Evolutionary conservation across 805 yeast genomes (phyloP).

Genomic region (Candida piceae): DNA sequence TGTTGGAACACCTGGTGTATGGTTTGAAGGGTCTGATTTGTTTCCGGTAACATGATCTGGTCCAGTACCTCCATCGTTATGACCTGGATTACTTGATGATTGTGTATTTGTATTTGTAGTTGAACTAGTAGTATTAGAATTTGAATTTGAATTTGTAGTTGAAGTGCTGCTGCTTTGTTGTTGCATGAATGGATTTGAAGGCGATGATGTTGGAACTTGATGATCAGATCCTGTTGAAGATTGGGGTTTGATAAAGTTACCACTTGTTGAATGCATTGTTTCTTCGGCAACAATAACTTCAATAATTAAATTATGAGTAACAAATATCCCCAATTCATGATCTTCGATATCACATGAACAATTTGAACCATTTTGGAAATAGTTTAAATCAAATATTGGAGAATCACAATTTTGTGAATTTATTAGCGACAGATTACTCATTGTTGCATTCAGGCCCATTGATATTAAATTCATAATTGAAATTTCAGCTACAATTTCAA

Average conservation of each 20-base stretch:
- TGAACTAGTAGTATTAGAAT: not conserved
- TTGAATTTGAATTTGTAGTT: no score
- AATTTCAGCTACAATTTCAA: conserved; percentile 74
- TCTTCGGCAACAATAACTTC: conserved; percentile 97
- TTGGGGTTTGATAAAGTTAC: conserved; percentile 11
- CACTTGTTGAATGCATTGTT: conserved; percentile 36
- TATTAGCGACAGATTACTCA: conserved; percentile 24
- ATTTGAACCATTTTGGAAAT: conserved; percentile 35
- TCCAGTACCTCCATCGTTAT: conserved; percentile 26
- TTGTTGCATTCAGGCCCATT: conserved; percentile 33
- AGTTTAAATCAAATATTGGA: conserved; percentile 24
- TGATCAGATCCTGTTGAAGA: conserved; percentile 32
- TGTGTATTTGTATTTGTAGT: not conserved
- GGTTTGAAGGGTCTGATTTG: conserved; percentile 23
- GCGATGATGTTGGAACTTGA: conserved; percentile 38
- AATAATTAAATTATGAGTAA: conserved; percentile 69
- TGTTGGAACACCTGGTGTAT: conserved; percentile 66
- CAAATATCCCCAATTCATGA: conserved; percentile 70
- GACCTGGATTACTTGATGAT: conserved; percentile 2
- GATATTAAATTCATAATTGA: conserved; percentile 56
- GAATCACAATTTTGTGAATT: conserved; percentile 30
- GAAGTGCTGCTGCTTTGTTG: no score
- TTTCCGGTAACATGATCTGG: conserved; percentile 28
- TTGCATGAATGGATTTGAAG: conserved; percentile 16
- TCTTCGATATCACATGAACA: conserved; percentile 80